Percentiles rank a stretch among this genome's conserved stretches.
Evolutionary conservation across 345 rosid species (phyloP).

Genomic region (Linum usitatissimum): DNA sequence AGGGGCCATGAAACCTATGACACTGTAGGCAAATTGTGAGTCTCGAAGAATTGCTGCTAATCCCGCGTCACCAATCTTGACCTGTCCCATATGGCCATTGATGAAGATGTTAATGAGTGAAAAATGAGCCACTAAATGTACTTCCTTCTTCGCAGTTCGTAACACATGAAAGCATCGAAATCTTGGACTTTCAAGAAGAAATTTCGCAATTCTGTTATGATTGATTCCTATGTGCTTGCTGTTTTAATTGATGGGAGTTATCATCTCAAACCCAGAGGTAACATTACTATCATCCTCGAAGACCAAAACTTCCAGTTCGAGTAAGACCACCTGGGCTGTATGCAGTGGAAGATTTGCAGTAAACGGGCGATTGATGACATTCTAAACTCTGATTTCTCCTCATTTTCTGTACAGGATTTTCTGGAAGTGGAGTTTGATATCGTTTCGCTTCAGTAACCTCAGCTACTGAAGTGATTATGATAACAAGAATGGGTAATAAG

Average conservation of each 20-base stretch:
- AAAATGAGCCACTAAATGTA: too few relatives aligned
- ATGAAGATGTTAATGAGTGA: slow-evolving; percentile 54
- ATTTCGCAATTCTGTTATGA: too few relatives aligned
- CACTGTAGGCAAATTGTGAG: slow-evolving; percentile 44
- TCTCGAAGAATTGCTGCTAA: slow-evolving; percentile 51
- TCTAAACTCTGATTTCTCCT: not conserved
- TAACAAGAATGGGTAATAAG: not conserved
- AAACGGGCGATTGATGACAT: too few relatives aligned
- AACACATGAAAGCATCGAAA: too few relatives aligned
- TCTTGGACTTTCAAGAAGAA: too few relatives aligned
- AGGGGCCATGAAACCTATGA: slow-evolving; percentile 40
- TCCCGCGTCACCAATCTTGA: slow-evolving; percentile 60
- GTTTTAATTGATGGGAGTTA: too few relatives aligned
- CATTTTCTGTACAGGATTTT: slow-evolving; percentile 43
- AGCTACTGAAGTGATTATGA: slow-evolving; percentile 37
- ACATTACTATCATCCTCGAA: not conserved
- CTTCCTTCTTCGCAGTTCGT: too few relatives aligned
- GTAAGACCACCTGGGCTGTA: too few relatives aligned
- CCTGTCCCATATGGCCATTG: slow-evolving; percentile 61
- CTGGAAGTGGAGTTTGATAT: slow-evolving; percentile 61
- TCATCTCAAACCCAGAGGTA: slow-evolving; percentile 72
- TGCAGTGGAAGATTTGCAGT: too few relatives aligned
- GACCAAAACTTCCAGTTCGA: not conserved
- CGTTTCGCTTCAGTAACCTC: slow-evolving; percentile 34
- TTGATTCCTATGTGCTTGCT: slow-evolving; percentile 48